Base-by-base conservation (phyloP, 2,329 filamentous ascomycete genomes). In the Calonectria montana region DNA sequence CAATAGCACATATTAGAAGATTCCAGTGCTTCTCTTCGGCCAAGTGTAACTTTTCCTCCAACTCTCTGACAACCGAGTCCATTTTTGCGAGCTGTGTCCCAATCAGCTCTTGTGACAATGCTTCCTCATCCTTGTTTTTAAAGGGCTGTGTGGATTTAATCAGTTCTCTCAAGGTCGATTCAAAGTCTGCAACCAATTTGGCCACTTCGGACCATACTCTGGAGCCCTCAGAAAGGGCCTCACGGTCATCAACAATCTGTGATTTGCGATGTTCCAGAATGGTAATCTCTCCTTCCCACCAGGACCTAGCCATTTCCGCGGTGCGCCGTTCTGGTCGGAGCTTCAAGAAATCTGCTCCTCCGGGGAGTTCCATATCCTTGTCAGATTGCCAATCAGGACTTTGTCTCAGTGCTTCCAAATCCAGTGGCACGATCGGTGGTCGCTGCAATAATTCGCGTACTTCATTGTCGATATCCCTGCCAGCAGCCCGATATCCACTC, bases 1-100 rank as follows among this genome's bases (percentile, higher is more conserved):
- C 93, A 39, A 96, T 91, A 13, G 93, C 93, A 64, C 91, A 94
- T 5, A 95, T 91, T 21, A 96, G 86, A 18, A 96, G 83, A 69
- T 93, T 95, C 94, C 94, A 96, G 18, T 88, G 87, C 69, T 89
- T 89, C 1, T 86, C 83, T 72, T 93, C 90, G 0, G 92, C 92
- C 2, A 87, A 79, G 1, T 86, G 83, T 29, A 91, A 78, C 23
- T 88, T 87, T 18, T 86, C 82, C 65, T 91, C 87, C 4, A 96
- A 82, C 3, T 88, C 87, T 0, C 78, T 76, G 15, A 92, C 87
- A 5, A 92, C 88, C 3, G 79, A 79, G 31, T 88, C 85, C 87
- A 95, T 92, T 72, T 88, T 86, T 5, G 77, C 79, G 21, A 93
- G 82, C 68, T 91, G 89, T 4, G 80, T 78, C 48, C 80, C 82